A percentile compares a stretch with the other conserved stretches of the same genome.
phyloP scores from a whole-genome alignment of 495 filamentous ascomycete species.

The Hypoxylon rickii region DNA sequence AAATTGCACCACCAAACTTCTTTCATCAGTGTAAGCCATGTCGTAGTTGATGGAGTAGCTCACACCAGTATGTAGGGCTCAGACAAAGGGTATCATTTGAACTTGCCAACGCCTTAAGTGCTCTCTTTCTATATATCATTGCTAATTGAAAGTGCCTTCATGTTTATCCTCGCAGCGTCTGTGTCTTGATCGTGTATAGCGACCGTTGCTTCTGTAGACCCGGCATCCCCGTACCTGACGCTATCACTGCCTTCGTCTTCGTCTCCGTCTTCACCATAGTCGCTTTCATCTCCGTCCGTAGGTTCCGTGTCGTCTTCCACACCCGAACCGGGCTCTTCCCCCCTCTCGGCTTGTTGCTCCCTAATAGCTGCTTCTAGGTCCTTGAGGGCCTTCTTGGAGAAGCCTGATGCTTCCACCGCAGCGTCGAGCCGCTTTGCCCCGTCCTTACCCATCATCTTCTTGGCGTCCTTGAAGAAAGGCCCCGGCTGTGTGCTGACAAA shows the following conservation, averaged over 20 bases:
- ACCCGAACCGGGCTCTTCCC: conserved; percentile 44
- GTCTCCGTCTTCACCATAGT: conserved; percentile 29
- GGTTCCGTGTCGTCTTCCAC: conserved; percentile 43
- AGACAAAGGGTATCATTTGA: conserved; percentile 20
- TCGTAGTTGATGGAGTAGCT: no score
- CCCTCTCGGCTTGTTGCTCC: conserved; percentile 53
- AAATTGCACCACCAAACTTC: background rate
- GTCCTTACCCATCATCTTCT: conserved; percentile 69
- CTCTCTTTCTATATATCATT: conserved; percentile 17
- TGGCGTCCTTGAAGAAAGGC: conserved; percentile 82
- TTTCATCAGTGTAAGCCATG: no score
- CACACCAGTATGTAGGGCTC: background rate
- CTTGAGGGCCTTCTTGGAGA: conserved; percentile 93
- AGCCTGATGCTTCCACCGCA: conserved; percentile 89
- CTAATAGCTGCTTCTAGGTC: conserved; percentile 90
- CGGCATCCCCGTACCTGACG: conserved; percentile 17
- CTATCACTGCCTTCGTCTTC: conserved; percentile 8
- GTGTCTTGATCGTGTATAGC: background rate
- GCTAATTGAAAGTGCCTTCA: conserved; percentile 21
- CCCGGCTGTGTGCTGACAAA: conserved; percentile 82
- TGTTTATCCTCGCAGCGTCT: conserved; percentile 8
- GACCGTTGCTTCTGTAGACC: background rate
- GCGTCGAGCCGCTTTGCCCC: conserved; percentile 76
- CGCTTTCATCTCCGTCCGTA: conserved; percentile 37
- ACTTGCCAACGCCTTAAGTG: background rate